Evolutionary conservation across 345 rosid genomes (phyloP), one percentile per base, ranked within the genome.

Genomic region (Stellera chamaejasme): DNA sequence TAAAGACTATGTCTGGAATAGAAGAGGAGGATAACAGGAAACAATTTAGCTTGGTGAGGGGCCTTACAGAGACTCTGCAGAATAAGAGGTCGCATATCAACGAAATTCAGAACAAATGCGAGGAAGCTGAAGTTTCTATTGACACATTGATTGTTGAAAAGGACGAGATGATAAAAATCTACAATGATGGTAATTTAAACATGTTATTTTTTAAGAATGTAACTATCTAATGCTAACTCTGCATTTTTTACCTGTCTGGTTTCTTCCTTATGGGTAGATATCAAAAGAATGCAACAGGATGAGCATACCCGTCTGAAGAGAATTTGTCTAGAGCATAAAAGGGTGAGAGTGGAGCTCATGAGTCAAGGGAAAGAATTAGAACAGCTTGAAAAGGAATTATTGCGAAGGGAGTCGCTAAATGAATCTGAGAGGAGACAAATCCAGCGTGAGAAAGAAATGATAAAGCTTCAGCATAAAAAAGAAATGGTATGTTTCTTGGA

Each of bases 151-250:
- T 62, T 51, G 10, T 15, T 16, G 74, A 78, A 39, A 81, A 62
- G 59, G 71, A 74, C 47, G 64, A 51, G 19, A 74, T 81, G 72
- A 50, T 72, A 65, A 61, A 45, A 48, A 10, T 54, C 28, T 73
- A 81, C 51, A 88, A 85, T 75, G 85, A 79, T 62, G 82, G 98
- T 76, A 19, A 67, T 16, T 50, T 13, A 2, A 27, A 45, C 25
- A 28, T 16, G 13, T n/a, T 61, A 14, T 12, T 25, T n/a, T 58
- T 19, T 41, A 19, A 36, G n/a, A 58, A 23, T 28, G n/a, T 14
- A 10, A 51, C 52, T 50, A n/a, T 16, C 36, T 66, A 58, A 54
- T 39, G 25, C 6, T 25, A 6, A 11, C 52, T 10, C 47, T 14
- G 28, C 14, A 25, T 60, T 54, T 32, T 48, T 27, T 57, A 54